These are phyloP conservation scores for Silene latifolia DNA, from an alignment of 148 eudicot genomes.

Conservation along the genomic window DNA sequence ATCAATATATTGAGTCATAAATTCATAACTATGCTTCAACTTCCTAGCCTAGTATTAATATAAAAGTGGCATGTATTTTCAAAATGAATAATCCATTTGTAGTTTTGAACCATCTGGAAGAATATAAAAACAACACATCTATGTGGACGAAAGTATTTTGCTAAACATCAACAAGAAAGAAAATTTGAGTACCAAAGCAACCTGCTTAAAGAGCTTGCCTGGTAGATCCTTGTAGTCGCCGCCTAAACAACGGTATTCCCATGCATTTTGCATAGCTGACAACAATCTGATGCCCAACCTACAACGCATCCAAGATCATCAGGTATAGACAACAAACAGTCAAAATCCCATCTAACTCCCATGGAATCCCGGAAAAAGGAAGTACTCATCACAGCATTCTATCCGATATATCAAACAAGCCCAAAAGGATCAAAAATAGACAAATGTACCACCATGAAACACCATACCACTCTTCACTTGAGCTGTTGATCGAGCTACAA, in stretches of 20 bases:
- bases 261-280: conserved; percentile 86
- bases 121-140: no score
- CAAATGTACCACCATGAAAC: no score
- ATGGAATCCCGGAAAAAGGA: not conserved
- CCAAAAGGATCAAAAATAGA: no score
- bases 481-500: no score
- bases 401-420: no score
- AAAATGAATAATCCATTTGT: not conserved
- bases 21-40: not conserved
- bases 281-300: conserved; percentile 98
- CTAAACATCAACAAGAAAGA: conserved; percentile 23
- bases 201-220: conserved; percentile 63
- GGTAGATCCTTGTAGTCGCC: conserved; percentile 89
- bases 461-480: no score
- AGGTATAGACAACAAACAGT: not conserved
- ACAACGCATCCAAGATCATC: conserved; percentile 1
- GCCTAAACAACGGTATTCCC: conserved; percentile 90
- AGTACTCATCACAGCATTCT: no score
- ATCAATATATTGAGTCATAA: not conserved
- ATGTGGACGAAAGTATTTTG: no score
- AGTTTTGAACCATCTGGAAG: no score
- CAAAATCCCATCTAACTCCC: not conserved
- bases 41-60: not conserved
- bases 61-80: not conserved
- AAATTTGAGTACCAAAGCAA: conserved; percentile 35